Conservation (phyloP, 2,329 filamentous ascomycete genomes). For the Exophiala sideris region DNA sequence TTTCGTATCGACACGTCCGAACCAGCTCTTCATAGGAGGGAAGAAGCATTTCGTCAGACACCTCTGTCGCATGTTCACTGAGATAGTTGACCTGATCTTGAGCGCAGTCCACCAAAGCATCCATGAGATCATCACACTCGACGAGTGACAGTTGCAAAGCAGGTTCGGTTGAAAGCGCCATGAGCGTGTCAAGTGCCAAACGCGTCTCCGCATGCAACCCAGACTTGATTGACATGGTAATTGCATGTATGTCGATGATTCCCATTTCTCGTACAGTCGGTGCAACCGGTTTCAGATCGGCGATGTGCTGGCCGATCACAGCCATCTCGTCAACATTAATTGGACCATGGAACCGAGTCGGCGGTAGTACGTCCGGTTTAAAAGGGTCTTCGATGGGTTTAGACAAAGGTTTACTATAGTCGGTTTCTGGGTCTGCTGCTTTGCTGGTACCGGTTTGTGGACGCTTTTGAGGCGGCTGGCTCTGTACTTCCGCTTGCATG, state of each 20-base stretch:
- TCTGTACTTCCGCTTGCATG: conserved; percentile 23
- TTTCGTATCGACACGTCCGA: conserved; percentile 72
- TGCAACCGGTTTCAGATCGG: conserved; percentile 67
- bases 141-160: conserved; percentile 65
- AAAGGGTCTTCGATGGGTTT: conserved; percentile 44
- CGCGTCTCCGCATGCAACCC: conserved; percentile 88
- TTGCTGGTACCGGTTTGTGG: conserved; percentile 30
- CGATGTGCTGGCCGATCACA: conserved; percentile 64
- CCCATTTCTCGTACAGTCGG: conserved; percentile 76
- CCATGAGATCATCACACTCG: conserved; percentile 81
- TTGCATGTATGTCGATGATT: conserved; percentile 81
- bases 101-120: conserved; percentile 83
- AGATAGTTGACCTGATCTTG: conserved; percentile 82
- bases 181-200: conserved; percentile 79
- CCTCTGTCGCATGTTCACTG: conserved; percentile 78
- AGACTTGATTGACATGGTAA: conserved; percentile 85
- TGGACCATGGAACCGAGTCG: conserved; percentile 64
- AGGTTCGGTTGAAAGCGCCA: conserved; percentile 64
- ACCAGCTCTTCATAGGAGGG: conserved; percentile 83
- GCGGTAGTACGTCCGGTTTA: conserved; percentile 44
- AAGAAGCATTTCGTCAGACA: conserved; percentile 81
- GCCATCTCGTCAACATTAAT: conserved; percentile 64
- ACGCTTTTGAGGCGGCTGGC: conserved; percentile 25
- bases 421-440: conserved; percentile 32
- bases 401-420: conserved; percentile 34